Percentiles rank a stretch among this genome's conserved stretches.
phyloP scores from a whole-genome alignment of 2,329 filamentous ascomycete genomes.

The Aspergillus transmontanensis region DNA sequence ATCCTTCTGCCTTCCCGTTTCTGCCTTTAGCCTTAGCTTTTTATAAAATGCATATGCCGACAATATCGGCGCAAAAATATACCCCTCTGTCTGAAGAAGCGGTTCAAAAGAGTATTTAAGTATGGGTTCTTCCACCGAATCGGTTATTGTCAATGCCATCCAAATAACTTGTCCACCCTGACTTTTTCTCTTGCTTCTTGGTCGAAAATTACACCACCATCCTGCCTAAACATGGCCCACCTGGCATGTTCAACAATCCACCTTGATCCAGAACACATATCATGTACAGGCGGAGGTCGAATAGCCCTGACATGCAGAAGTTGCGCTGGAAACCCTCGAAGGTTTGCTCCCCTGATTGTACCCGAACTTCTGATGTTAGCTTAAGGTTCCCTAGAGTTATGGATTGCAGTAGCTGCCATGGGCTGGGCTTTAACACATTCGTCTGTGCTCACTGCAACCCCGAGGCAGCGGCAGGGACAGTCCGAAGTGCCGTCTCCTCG shows the following conservation, averaged over 20 bases:
- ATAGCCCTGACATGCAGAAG: slow-evolving; percentile 35
- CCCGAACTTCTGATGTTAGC: neutral
- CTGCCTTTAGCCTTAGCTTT: neutral
- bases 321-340: slow-evolving; percentile 41
- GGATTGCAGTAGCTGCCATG: slow-evolving; percentile 31
- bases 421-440: slow-evolving; percentile 35
- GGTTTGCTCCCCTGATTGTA: slow-evolving; percentile 23
- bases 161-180: neutral
- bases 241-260: slow-evolving; percentile 18
- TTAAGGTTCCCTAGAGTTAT: slow-evolving; percentile 21
- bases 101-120: neutral
- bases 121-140: neutral
- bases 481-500: slow-evolving; percentile 8
- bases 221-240: slow-evolving; percentile 22
- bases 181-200: neutral
- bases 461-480: slow-evolving; percentile 19
- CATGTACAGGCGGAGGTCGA: slow-evolving; percentile 37
- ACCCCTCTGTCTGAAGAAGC: neutral
- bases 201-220: neutral
- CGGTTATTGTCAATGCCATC: neutral
- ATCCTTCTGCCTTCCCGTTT: slow-evolving; percentile 9
- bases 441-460: slow-evolving; percentile 35
- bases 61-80: slow-evolving; percentile 8
- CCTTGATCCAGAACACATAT: slow-evolving; percentile 36
- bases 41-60: slow-evolving; percentile 4